phyloP scores from a whole-genome alignment of 2,329 filamentous ascomycete genomes.

The Sphaerulina vaccinii region DNA sequence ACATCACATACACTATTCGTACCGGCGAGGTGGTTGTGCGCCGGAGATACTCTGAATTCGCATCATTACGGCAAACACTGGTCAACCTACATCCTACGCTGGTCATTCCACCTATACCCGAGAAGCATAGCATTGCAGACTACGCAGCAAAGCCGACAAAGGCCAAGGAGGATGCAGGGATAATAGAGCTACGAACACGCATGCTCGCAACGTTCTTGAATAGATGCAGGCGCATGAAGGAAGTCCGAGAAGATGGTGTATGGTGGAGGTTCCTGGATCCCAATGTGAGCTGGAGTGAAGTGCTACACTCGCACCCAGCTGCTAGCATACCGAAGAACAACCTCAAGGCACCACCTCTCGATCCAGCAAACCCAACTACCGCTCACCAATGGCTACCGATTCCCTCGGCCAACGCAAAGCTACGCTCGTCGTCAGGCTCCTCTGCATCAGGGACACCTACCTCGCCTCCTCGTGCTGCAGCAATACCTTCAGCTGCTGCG shows the following conservation, averaged over 20 bases:
- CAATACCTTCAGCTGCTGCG: slow-evolving; percentile 54
- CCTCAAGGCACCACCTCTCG: slow-evolving; percentile 89
- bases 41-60: slow-evolving; percentile 93
- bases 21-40: slow-evolving; percentile 95
- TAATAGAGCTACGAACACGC: slow-evolving; percentile 93
- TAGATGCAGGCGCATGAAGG: slow-evolving; percentile 86
- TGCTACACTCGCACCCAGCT: slow-evolving; percentile 88
- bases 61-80: slow-evolving; percentile 82
- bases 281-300: slow-evolving; percentile 95
- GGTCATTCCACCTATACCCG: slow-evolving; percentile 93
- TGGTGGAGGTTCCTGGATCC: slow-evolving; percentile 98
- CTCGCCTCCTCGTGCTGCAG: slow-evolving; percentile 52
- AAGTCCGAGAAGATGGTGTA: slow-evolving; percentile 86
- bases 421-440: slow-evolving; percentile 58
- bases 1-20: slow-evolving; percentile 95
- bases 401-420: slow-evolving; percentile 79
- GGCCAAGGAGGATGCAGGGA: slow-evolving; percentile 94
- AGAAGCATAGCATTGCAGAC: slow-evolving; percentile 98
- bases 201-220: slow-evolving; percentile 97
- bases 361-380: slow-evolving; percentile 85
- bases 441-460: slow-evolving; percentile 54
- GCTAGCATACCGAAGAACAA: slow-evolving; percentile 91
- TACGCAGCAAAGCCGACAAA: slow-evolving; percentile 97
- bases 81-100: slow-evolving; percentile 91
- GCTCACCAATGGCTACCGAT: slow-evolving; percentile 87